These are phyloP conservation scores for Macadamia integrifolia DNA, from an alignment of 164 flowering plant species.

Conservation along the genomic window DNA sequence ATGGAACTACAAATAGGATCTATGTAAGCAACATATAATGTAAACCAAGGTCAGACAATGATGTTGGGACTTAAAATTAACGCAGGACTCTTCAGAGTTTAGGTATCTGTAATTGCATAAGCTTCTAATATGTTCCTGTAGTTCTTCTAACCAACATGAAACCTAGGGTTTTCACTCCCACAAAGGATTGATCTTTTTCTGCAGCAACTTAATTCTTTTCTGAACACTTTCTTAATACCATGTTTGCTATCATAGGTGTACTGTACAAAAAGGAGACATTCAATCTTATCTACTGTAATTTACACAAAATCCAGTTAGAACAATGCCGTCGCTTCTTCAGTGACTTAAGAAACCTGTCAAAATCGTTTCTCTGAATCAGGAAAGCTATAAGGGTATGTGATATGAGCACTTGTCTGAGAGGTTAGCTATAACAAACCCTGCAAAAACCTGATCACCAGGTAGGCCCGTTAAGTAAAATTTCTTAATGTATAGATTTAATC, in stretches of 20 bases:
- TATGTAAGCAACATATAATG: no score
- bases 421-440: slow-evolving; percentile 59
- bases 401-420: slow-evolving; percentile 33
- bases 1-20: no score
- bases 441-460: slow-evolving; percentile 45
- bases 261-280: not conserved
- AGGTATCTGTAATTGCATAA: no score
- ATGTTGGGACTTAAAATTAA: no score
- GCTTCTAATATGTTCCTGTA: no score
- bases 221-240: no score
- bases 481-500: not conserved
- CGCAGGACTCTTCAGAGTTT: no score
- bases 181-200: no score
- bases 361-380: not conserved
- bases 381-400: slow-evolving; percentile 8
- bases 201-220: no score
- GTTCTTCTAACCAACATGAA: no score
- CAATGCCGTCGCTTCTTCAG: not conserved
- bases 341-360: not conserved
- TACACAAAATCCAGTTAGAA: slow-evolving; percentile 10
- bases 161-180: no score
- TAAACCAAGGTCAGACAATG: no score
- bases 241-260: not conserved
- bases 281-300: not conserved
- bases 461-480: not conserved